phyloP scores from a whole-genome alignment of 495 filamentous ascomycete species.

The Podospora anserina region DNA sequence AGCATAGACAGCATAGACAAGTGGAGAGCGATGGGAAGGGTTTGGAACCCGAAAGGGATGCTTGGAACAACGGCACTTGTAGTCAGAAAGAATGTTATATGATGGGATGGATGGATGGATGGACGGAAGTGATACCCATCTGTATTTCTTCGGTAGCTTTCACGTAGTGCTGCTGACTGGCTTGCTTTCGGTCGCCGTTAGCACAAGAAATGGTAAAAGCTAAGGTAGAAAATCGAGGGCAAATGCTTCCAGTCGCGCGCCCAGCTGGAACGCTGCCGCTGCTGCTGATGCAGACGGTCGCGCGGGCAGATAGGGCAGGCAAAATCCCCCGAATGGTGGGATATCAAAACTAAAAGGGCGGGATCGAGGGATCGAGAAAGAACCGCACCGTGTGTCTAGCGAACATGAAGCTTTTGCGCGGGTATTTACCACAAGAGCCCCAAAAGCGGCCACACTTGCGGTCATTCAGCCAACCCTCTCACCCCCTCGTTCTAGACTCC shows the following conservation, averaged over 20 bases:
- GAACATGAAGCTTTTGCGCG: background rate
- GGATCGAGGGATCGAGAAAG: background rate
- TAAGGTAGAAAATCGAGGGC: background rate
- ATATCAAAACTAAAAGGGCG: background rate
- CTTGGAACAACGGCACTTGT: background rate
- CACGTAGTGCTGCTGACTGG: constrained; percentile 2
- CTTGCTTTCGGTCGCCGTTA: constrained; percentile 13
- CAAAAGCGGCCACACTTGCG: too few relatives aligned
- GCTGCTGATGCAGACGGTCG: background rate
- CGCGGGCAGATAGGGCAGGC: background rate
- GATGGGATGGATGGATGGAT: background rate
- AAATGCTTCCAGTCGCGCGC: background rate
- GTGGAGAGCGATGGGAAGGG: background rate
- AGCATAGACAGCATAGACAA: background rate
- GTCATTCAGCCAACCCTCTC: too few relatives aligned
- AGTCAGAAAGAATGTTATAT: background rate
- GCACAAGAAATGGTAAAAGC: background rate
- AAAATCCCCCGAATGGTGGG: background rate
- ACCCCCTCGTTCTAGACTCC: too few relatives aligned
- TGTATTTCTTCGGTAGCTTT: background rate
- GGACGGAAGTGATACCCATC: background rate
- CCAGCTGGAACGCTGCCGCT: background rate
- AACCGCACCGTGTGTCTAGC: background rate
- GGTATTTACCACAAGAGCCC: too few relatives aligned
- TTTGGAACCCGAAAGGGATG: background rate